Evolutionary conservation across 2,329 filamentous ascomycete genomes (phyloP).

Genomic region (Penicillium brasilianum): DNA sequence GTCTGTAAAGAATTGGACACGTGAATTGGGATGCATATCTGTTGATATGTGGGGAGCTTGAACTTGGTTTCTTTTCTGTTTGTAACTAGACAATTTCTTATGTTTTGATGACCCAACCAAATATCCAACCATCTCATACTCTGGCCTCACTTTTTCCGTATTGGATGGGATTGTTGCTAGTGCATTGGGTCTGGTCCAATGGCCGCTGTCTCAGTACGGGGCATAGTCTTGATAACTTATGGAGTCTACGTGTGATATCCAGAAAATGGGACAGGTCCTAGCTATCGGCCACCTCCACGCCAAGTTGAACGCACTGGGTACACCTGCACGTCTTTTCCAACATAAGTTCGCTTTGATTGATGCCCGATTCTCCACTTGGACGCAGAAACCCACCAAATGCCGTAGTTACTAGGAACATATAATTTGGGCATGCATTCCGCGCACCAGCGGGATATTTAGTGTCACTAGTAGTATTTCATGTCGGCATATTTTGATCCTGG

Average conservation of each 20-base stretch:
- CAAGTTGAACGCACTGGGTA: not conserved
- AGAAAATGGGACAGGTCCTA: not conserved
- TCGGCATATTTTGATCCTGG: not conserved
- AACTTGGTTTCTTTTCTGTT: not conserved
- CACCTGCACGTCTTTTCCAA: not conserved
- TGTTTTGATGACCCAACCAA: constrained; percentile 24
- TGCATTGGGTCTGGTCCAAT: not conserved
- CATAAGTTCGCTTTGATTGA: constrained; percentile 7
- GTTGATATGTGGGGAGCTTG: not conserved
- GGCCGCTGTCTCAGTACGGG: not conserved
- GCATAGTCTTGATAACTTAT: no score
- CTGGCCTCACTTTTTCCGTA: not conserved
- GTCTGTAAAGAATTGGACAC: constrained; percentile 36
- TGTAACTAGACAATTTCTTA: constrained; percentile 20
- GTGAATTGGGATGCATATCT: not conserved
- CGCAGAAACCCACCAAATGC: not conserved
- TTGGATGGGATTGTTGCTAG: not conserved
- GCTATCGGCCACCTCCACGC: not conserved
- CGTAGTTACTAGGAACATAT: not conserved
- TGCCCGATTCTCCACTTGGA: not conserved
- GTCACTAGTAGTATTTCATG: not conserved
- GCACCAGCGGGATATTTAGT: not conserved
- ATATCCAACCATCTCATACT: not conserved
- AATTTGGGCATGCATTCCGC: not conserved
- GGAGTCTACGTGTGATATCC: no score